phyloP scores from a whole-genome alignment of 805 yeast species.

The Danielozyma ontarioensis region DNA sequence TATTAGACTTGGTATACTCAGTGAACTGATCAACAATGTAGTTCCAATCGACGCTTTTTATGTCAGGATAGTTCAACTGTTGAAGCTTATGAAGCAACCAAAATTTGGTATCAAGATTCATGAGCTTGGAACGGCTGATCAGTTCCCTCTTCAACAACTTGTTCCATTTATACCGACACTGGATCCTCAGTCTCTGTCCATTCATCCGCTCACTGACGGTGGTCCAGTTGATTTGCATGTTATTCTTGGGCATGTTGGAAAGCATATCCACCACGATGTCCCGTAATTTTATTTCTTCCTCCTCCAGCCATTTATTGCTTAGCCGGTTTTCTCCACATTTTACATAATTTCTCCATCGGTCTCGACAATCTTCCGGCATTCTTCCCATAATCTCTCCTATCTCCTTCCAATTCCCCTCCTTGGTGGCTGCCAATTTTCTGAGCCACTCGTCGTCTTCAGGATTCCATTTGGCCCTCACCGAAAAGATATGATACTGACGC shows the following conservation, averaged over 20 bases:
- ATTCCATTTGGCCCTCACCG: conserved; percentile 88
- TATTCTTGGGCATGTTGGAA: conserved; percentile 19
- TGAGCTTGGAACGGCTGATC: conserved; percentile 22
- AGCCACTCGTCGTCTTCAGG: conserved; percentile 71
- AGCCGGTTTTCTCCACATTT: conserved; percentile 81
- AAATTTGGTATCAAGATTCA: conserved; percentile 27
- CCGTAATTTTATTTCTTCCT: conserved; percentile 62
- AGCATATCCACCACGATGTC: conserved; percentile 49
- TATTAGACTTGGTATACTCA: neutral
- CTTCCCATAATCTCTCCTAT: conserved; percentile 78
- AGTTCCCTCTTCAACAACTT: conserved; percentile 62
- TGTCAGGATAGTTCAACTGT: conserved; percentile 17
- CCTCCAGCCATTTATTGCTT: conserved; percentile 71
- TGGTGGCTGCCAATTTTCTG: conserved; percentile 55
- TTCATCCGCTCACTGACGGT: conserved; percentile 84
- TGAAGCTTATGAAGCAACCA: conserved; percentile 34
- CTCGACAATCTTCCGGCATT: conserved; percentile 98
- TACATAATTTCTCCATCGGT: conserved; percentile 92
- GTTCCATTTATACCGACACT: conserved; percentile 94
- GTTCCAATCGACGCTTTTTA: conserved; percentile 32
- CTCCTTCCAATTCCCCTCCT: conserved; percentile 82
- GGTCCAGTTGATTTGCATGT: conserved; percentile 73
- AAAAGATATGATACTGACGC: conserved; percentile 81
- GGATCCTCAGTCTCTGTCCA: conserved; percentile 84
- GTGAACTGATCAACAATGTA: conserved; percentile 11